Conservation (phyloP, 768 basidiomycete genomes). For the Coprinopsis marcescibilis region DNA sequence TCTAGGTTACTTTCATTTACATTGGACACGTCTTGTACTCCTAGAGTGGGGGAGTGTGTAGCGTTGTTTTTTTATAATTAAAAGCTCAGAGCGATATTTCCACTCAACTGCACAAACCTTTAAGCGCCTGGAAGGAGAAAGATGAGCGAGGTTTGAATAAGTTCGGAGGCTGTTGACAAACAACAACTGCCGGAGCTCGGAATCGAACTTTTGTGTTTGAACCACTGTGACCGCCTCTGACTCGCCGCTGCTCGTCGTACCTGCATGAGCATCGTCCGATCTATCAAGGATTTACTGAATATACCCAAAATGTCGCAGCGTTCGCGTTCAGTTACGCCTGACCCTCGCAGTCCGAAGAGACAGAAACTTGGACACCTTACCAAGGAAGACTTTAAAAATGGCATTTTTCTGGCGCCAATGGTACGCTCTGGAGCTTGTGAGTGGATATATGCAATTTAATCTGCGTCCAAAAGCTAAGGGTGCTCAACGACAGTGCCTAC, state of each 20-base stretch:
- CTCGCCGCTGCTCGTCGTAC: neutral
- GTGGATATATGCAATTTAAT: conserved; percentile 25
- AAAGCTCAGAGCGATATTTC: conserved; percentile 8
- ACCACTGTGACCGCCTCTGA: neutral
- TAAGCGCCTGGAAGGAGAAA: neutral
- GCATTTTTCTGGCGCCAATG: conserved; percentile 97
- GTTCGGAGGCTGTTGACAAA: conserved; percentile 3
- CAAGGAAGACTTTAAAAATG: conserved; percentile 75
- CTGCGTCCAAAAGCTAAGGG: conserved; percentile 10
- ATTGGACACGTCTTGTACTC: neutral
- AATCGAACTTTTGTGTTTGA: neutral
- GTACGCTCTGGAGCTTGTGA: conserved; percentile 86
- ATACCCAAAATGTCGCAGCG: conserved; percentile 45
- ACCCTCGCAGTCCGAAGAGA: conserved; percentile 48
- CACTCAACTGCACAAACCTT: neutral
- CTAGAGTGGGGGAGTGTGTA: neutral
- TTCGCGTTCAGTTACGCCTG: conserved; percentile 41
- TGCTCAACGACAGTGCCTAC: conserved; percentile 59
- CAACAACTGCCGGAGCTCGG: neutral
- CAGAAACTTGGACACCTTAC: conserved; percentile 55
- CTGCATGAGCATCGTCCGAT: neutral
- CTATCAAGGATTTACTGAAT: conserved; percentile 1
- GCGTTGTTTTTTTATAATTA: conserved; percentile 12
- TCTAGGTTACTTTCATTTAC: neutral
- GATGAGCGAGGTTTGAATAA: neutral